Evolutionary conservation across 2,329 filamentous ascomycete species (phyloP).

Genomic region (Arthrinium puccinioides): DNA sequence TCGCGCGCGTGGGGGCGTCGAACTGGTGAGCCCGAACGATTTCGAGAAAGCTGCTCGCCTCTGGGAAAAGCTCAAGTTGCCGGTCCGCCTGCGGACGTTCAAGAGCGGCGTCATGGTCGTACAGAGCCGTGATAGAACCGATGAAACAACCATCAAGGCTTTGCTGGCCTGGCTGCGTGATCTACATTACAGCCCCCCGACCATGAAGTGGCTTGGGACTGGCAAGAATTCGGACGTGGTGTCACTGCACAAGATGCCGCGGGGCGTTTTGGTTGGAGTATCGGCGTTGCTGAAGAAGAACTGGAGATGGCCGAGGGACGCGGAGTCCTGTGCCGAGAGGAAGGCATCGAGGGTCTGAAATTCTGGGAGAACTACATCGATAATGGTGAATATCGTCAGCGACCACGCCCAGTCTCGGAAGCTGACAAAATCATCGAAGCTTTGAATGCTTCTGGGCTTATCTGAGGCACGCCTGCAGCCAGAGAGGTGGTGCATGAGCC

Average conservation of each 20-base stretch:
- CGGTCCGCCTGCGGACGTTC: constrained; percentile 80
- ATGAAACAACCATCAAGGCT: constrained; percentile 78
- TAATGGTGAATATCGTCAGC: constrained; percentile 30
- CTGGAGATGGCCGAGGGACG: constrained; percentile 94
- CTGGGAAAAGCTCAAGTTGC: constrained; percentile 83
- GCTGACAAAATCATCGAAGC: constrained; percentile 34
- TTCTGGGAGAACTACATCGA: constrained; percentile 83
- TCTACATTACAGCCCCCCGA: constrained; percentile 58
- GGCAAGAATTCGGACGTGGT: constrained; percentile 70
- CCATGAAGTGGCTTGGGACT: constrained; percentile 65
- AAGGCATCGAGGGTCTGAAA: constrained; percentile 80
- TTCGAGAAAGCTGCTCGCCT: constrained; percentile 83
- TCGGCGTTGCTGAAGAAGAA: constrained; percentile 92
- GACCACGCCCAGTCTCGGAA: constrained; percentile 23
- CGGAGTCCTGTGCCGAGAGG: constrained; percentile 82
- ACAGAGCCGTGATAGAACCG: constrained; percentile 78
- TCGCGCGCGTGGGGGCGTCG: constrained; percentile 82
- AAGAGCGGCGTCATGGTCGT: constrained; percentile 93
- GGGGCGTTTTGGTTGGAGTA: constrained; percentile 90
- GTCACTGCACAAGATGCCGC: constrained; percentile 87
- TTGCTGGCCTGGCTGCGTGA: constrained; percentile 72
- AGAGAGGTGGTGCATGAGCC: too few relatives aligned
- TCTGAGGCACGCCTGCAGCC: too few relatives aligned
- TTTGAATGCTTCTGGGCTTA: constrained; percentile 25
- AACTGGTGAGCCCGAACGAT: constrained; percentile 84